Evolutionary conservation across 2,329 filamentous ascomycete species (phyloP).

Genomic region (Colletotrichum higginsianum): DNA sequence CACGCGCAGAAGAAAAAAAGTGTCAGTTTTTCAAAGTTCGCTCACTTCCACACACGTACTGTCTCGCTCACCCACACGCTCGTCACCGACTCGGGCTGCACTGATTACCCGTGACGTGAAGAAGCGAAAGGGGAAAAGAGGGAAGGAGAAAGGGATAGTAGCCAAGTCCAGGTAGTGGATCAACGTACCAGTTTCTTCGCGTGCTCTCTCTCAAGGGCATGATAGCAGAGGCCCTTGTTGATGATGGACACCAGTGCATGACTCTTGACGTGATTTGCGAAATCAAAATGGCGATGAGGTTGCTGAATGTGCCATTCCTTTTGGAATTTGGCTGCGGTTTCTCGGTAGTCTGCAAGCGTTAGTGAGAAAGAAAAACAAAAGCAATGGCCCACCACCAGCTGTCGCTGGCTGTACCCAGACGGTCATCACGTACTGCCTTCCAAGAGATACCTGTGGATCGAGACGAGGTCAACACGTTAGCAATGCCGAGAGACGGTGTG

Average conservation of each 20-base stretch:
- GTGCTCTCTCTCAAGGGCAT: constrained; percentile 71
- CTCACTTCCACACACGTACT: constrained; percentile 33
- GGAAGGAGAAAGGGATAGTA: constrained; percentile 39
- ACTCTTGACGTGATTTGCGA: constrained; percentile 75
- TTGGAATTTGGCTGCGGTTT: constrained; percentile 77
- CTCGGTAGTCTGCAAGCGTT: constrained; percentile 71
- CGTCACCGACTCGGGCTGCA: constrained; percentile 31
- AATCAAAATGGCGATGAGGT: constrained; percentile 74
- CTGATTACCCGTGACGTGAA: constrained; percentile 41
- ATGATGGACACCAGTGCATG: constrained; percentile 75
- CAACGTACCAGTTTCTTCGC: constrained; percentile 64
- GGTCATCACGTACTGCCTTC: constrained; percentile 71
- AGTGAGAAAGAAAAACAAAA: constrained; percentile 23
- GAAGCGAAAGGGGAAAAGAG: background rate
- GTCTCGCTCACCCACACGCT: constrained; percentile 41
- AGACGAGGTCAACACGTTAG: constrained; percentile 34
- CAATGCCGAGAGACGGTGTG: constrained; percentile 23
- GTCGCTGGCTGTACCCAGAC: constrained; percentile 35
- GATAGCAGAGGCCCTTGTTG: constrained; percentile 75
- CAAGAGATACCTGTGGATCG: constrained; percentile 66
- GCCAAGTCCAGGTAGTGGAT: constrained; percentile 23
- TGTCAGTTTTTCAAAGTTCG: constrained; percentile 53
- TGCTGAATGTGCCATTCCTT: constrained; percentile 77
- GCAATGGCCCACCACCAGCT: constrained; percentile 35
- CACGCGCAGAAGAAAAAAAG: constrained; percentile 49